Percentiles rank a stretch among this genome's conserved stretches.
Conservation (phyloP, 2,329 filamentous ascomycete genomes). For the Paecilomyces sp. region DNA sequence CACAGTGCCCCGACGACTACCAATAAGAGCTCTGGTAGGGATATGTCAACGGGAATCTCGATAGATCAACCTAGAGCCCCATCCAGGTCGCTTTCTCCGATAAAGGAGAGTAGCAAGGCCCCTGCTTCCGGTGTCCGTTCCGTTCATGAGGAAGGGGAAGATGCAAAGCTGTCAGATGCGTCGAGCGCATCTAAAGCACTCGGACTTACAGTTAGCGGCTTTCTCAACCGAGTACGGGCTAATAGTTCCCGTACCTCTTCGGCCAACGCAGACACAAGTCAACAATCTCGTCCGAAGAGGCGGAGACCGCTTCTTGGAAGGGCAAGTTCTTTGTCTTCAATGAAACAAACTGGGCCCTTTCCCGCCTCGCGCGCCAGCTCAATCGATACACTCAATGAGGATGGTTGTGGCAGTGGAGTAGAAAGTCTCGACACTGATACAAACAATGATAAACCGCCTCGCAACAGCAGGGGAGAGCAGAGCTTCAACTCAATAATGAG, state of each 20-base stretch:
- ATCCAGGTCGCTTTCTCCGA: constrained; percentile 1
- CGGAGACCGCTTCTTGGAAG: constrained; percentile 35
- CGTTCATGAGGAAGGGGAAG: constrained; percentile 8
- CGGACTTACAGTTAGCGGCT: constrained; percentile 32
- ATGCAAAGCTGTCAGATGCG: constrained; percentile 9
- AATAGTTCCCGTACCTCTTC: constrained; percentile 21
- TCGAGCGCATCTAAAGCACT: constrained; percentile 17
- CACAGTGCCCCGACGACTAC: background rate
- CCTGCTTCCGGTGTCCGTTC: background rate
- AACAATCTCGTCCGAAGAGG: constrained; percentile 14
- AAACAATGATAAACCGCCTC: constrained; percentile 11
- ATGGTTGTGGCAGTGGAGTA: constrained; percentile 30
- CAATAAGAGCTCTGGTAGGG: background rate
- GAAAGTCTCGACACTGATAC: constrained; percentile 20
- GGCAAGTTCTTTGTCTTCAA: constrained; percentile 33
- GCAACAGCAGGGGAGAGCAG: constrained; percentile 17
- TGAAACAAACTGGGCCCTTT: constrained; percentile 14
- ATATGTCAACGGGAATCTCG: background rate
- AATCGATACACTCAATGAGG: constrained; percentile 43
- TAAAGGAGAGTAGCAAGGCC: background rate
- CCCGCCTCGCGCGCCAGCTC: constrained; percentile 39
- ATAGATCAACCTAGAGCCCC: background rate
- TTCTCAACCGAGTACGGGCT: constrained; percentile 33
- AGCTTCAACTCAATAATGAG: constrained; percentile 26
- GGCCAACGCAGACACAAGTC: constrained; percentile 12